Base-by-base conservation (phyloP, 176 grass and related monocot species). In the Oryza coarctata region DNA sequence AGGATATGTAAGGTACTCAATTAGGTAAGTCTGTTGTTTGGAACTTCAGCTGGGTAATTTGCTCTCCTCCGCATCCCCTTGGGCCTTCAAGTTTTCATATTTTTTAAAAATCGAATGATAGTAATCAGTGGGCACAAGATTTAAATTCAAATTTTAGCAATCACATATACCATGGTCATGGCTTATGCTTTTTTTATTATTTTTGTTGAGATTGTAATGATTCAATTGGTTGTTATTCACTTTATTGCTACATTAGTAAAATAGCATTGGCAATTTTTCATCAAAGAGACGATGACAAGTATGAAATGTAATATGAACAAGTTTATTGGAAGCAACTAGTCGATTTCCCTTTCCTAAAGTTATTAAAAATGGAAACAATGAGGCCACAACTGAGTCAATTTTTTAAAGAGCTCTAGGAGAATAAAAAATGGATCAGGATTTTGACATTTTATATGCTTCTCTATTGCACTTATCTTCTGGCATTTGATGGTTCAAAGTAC, bases 331-430 rank as follows among this genome's bases (percentile, higher is more conserved):
- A 14, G 29, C 33, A 47, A 11, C 7, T 58, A 31, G 25, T 60
- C 26, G 68, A 7, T 50, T 62, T 68, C 2, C 27, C 38, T 66
- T 41, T 38, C 47, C 63, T 15, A 43, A 77, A 77, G 12, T 23
- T 39, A 52, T 67, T 43, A 9, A 3, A 83, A 84, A 31, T 68
- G 8, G 72, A 66, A 83, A 68, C 26, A 70, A 7, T 25, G 36
- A 68, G 12, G 18, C 32, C 18, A 52, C 57, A 57, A 61, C 65
- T 31, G 4, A 61, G 26, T 70, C 35, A 43, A 44, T 18, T 31
- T 43, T 57, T 52, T 36, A 0, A 76, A 58, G 35, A 36, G 5
- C 6, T 47, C 29, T 0, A 7, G 11, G 3, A 26, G 3, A 52
- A 17, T 2, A 49, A n/a, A 62, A 38, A 76, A 45, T 30, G 55